Base-by-base conservation (phyloP, 2,329 filamentous ascomycete genomes). In the Venturia asperata region DNA sequence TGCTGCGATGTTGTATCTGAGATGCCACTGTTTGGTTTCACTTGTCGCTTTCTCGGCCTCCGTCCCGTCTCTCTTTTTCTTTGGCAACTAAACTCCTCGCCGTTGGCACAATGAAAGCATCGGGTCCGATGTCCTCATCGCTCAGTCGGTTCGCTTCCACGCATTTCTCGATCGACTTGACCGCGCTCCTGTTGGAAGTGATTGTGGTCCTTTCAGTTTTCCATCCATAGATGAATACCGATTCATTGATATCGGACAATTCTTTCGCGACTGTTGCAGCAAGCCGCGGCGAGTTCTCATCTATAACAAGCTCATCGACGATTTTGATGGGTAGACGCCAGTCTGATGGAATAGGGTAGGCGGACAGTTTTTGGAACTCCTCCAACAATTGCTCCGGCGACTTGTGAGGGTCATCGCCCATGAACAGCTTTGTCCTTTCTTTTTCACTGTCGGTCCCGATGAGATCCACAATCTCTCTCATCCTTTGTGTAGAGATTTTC, bases 151-250 rank as follows among this genome's bases (percentile, higher is more conserved):
- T 72, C 61, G 79, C 75, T 66, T 82, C 77, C 61, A 89, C 77
- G 2, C 80, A 77, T 30, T 72, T 73, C 68, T 89, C 85, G 56
- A 92, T 84, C 68, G 87, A 82, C 68, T 85, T 88, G 27, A 85
- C 83, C 56, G 88, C 85, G 1, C 83, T 83, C 27, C 83, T 81
- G 71, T 92, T 92, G 67, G 86, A 87, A 3, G 88, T 90, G 63
- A 92, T 76, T 0, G 88, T 92, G 1, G 87, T 89, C 34, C 83
- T 72, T 0, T 81, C 78, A 10, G 78, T 76, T 11, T 80, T 80
- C 89, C 89, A 92, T 19, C 89, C 89, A 70, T 86, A 86, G 63
- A 89, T 77, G 71, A 92, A 90, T 10, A 91, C 88, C 24, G 87
- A 86, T 64, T 81, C 76, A 70, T 90, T 91, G 65, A 89, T 85